Percentiles rank a stretch among this genome's conserved stretches.
Conservation (phyloP, 805 yeast genomes). For the Starmerella sirachaensis region DNA sequence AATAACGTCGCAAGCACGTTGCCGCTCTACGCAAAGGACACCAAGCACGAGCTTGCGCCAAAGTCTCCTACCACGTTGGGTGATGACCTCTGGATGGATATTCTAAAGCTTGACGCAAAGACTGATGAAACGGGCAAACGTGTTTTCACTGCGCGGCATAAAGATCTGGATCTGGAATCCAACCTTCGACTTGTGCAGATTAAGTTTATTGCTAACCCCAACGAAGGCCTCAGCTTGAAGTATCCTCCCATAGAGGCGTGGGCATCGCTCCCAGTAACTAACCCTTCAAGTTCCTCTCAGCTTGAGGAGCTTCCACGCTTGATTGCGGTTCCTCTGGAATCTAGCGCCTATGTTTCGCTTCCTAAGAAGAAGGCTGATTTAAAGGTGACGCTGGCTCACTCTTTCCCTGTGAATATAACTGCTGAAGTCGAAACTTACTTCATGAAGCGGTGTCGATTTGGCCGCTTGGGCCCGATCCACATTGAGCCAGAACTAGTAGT, state of each 20-base stretch:
- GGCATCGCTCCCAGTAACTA: conserved; percentile 33
- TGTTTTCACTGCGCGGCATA: conserved; percentile 9
- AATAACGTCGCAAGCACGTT: conserved; percentile 21
- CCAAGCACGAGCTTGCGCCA: conserved; percentile 14
- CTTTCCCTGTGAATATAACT: conserved; percentile 25
- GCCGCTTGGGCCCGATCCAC: conserved; percentile 23
- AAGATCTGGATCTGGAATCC: conserved; percentile 5
- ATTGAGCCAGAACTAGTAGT: conserved; percentile 35
- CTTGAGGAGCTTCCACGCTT: conserved; percentile 30
- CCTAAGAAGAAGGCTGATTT: conserved; percentile 36
- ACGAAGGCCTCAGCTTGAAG: conserved; percentile 19
- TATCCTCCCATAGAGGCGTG: conserved; percentile 49
- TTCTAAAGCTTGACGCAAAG: conserved; percentile 4
- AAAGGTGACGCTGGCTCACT: conserved; percentile 32
- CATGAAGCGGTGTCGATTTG: conserved; percentile 20
- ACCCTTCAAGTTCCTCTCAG: conserved; percentile 26
- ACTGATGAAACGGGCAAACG: neutral
- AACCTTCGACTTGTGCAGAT: conserved; percentile 10
- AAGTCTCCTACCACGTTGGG: neutral
- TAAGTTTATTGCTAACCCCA: conserved; percentile 15
- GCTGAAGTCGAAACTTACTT: conserved; percentile 37
- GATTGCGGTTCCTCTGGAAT: conserved; percentile 38
- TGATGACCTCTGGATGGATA: conserved; percentile 4
- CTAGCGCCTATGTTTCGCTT: conserved; percentile 33
- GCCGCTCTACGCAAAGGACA: conserved; percentile 19